Percentiles rank a stretch among this genome's conserved stretches.
These are phyloP conservation scores for Aureobasidium sp. DNA, from an alignment of 2,329 filamentous ascomycete species.

Conservation along the genomic window DNA sequence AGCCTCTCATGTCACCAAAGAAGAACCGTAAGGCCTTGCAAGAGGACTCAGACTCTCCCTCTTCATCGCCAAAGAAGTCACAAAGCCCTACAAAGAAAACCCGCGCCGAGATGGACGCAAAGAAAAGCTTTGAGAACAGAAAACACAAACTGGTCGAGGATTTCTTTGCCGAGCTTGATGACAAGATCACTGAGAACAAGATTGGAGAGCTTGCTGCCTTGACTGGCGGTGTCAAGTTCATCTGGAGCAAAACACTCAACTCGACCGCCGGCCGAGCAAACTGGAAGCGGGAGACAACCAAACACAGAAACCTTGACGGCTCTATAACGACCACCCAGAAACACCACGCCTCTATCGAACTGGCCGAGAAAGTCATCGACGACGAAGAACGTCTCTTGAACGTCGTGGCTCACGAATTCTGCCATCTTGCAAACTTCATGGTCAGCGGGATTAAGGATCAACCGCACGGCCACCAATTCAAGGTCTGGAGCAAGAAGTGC, in stretches of 20 bases:
- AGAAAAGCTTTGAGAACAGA: conserved; percentile 54
- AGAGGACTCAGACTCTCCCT: conserved; percentile 20
- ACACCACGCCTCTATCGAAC: conserved; percentile 67
- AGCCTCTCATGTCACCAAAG: conserved; percentile 35
- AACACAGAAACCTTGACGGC: conserved; percentile 21
- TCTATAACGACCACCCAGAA: conserved; percentile 24
- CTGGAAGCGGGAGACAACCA: conserved; percentile 41
- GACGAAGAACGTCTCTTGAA: conserved; percentile 72
- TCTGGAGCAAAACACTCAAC: conserved; percentile 73
- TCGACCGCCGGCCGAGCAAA: conserved; percentile 63
- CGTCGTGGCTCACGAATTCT: conserved; percentile 93
- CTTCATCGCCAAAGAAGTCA: conserved; percentile 34
- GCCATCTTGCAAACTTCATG: conserved; percentile 90
- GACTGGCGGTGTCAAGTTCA: conserved; percentile 64
- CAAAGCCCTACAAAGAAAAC: conserved; percentile 28
- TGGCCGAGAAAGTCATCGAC: conserved; percentile 82
- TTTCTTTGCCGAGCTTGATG: conserved; percentile 66
- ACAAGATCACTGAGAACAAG: conserved; percentile 52
- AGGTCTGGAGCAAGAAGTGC: conserved; percentile 60
- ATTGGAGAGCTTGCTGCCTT: conserved; percentile 52
- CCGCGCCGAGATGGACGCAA: conserved; percentile 33
- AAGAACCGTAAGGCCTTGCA: conserved; percentile 24
- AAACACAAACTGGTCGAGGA: conserved; percentile 57
- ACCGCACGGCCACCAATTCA: conserved; percentile 81
- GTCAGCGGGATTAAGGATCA: conserved; percentile 65